Evolutionary conservation across 495 filamentous ascomycete genomes (phyloP), one percentile per base, ranked within the genome.

Genomic region (Viridothelium virens): DNA sequence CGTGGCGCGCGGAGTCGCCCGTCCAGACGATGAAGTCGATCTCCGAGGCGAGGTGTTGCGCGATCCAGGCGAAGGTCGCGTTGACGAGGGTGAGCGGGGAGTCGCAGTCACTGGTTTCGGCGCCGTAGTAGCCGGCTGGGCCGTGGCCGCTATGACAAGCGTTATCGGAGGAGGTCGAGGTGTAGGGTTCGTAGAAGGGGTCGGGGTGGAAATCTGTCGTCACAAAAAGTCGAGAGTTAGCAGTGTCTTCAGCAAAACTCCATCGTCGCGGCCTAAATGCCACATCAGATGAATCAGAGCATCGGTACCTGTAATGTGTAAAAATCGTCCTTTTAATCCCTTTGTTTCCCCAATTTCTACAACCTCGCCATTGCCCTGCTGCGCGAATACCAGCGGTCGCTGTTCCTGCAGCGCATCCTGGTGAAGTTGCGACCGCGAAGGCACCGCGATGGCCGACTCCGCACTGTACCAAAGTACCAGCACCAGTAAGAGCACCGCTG

Each of bases 21-120:
- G 95, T 97, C 95, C 95, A 99, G 63, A 99, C 80, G 47, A 97
- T 88, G 73, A 99, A 99, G 77, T 99, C 94, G 63, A 99, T 83
- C 11, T 86, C 74, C 77, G 91, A 90, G 72, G 85, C 89, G 44
- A 99, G 71, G 70, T 96, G 88, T 37, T 86, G 81, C n/a, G 86
- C 81, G 64, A 99, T 89, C 94, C 94, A 99, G 66, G 85, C 82
- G 75, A 97, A 92, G 0, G 95, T 97, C 72, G 86, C 90, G 76
- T 97, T 88, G 62, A 97, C 79, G 10, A 99, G 84, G 1, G 86
- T 76, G 61, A 85, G 74, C 0, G 95, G 94, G 0, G 89, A 82
- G 77, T 99, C 94, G 81, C 94, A 99, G 64, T 91, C 90, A 3
- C 89, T 86, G 2, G 88, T 90, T 74, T 92, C 88, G 38, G 91